phyloP scores from a whole-genome alignment of 2,329 filamentous ascomycete species.

The Curvularia sp. region DNA sequence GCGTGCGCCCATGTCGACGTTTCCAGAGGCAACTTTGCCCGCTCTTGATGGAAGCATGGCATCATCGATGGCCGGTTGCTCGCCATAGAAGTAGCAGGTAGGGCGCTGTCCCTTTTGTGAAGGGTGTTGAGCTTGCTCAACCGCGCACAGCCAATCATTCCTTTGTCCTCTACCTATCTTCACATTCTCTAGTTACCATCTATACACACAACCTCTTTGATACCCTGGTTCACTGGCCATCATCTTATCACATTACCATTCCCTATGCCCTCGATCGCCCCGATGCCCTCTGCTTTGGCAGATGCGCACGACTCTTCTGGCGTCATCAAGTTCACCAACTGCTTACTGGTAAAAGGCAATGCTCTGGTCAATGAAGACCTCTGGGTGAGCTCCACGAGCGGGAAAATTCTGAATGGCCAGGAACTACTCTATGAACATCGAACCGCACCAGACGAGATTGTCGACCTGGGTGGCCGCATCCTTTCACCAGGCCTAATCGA shows the following conservation, averaged over 20 bases:
- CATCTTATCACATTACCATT: background rate
- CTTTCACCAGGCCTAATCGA: conserved; percentile 88
- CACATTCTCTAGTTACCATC: conserved; percentile 3
- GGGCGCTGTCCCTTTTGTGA: conserved; percentile 20
- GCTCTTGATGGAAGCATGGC: conserved; percentile 23
- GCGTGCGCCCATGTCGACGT: conserved; percentile 24
- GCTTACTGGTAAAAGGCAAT: conserved; percentile 73
- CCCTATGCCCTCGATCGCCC: conserved; percentile 52
- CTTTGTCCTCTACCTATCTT: conserved; percentile 29
- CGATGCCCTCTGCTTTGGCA: conserved; percentile 44
- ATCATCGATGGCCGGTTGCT: conserved; percentile 8
- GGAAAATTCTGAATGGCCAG: conserved; percentile 78
- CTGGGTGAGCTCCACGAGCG: conserved; percentile 84
- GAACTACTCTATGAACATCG: conserved; percentile 71
- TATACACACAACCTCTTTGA: conserved; percentile 8
- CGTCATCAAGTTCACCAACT: conserved; percentile 90
- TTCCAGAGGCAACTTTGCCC: conserved; percentile 23
- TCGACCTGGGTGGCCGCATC: conserved; percentile 84
- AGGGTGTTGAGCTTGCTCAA: conserved; percentile 41
- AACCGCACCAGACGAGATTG: conserved; percentile 72
- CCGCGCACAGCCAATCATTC: conserved; percentile 24
- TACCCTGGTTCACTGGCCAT: conserved; percentile 7
- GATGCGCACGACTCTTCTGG: conserved; percentile 42
- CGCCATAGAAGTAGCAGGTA: conserved; percentile 33
- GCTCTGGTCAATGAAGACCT: conserved; percentile 76